Evolutionary conservation across 1,139 yeast species (phyloP).

Genomic region (Scheffersomyces illinoinensis): DNA sequence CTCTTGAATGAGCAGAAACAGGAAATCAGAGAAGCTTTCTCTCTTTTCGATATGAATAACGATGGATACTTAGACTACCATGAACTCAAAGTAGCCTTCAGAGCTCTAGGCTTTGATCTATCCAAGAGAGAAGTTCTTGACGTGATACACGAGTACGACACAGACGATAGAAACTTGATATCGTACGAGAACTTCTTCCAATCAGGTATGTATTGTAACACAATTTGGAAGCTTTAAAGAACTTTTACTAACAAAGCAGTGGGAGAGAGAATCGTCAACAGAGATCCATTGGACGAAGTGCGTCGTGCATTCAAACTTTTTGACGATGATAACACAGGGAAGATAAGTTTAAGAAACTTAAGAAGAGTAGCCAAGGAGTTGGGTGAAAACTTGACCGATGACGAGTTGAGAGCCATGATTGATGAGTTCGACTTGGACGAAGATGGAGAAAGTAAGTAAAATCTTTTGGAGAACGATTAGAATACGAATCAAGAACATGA

Average conservation of each 20-base stretch:
- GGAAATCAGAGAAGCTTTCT: slow-evolving; percentile 92
- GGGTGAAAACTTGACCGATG: slow-evolving; percentile 90
- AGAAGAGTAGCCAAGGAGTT: slow-evolving; percentile 89
- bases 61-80: slow-evolving; percentile 92
- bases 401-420: slow-evolving; percentile 93
- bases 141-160: slow-evolving; percentile 78
- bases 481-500: neutral
- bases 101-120: slow-evolving; percentile 92
- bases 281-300: slow-evolving; percentile 94
- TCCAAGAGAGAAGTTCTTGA: slow-evolving; percentile 78
- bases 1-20: slow-evolving; percentile 86
- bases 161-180: slow-evolving; percentile 71
- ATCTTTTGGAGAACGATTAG: neutral
- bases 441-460: slow-evolving; percentile 77
- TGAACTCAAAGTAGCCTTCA: slow-evolving; percentile 86
- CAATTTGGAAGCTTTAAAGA: neutral
- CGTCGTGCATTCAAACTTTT: slow-evolving; percentile 86
- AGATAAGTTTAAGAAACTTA: slow-evolving; percentile 77
- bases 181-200: slow-evolving; percentile 80
- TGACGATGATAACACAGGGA: slow-evolving; percentile 88
- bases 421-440: slow-evolving; percentile 97
- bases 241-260: slow-evolving; percentile 44
- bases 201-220: slow-evolving; percentile 49
- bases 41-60: slow-evolving; percentile 86
- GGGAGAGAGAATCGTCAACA: slow-evolving; percentile 71